Percentiles rank a stretch among this genome's conserved stretches.
Conservation (phyloP, 192 early-diverging fungal genomes). For the Coemansia furcata region DNA sequence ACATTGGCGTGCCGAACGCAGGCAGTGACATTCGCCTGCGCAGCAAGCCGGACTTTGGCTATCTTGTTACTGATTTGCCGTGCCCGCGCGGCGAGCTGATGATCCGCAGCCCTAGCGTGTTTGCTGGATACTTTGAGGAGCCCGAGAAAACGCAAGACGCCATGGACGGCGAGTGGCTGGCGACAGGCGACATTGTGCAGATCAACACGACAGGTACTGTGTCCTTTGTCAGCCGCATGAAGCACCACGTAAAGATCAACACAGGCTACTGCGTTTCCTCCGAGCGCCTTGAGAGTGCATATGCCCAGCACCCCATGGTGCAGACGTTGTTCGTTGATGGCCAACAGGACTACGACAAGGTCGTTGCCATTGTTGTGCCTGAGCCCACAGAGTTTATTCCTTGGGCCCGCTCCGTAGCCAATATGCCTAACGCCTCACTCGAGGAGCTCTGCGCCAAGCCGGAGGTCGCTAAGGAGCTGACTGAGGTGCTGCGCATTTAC, state of each 20-base stretch:
- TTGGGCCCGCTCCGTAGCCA: conserved; percentile 22
- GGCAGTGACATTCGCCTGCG: conserved; percentile 77
- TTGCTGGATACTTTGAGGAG: conserved; percentile 72
- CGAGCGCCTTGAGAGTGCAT: conserved; percentile 15
- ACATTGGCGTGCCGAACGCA: conserved; percentile 64
- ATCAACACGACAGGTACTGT: conserved; percentile 13
- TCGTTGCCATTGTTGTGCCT: conserved; percentile 80
- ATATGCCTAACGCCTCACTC: conserved; percentile 32
- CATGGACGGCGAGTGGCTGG: no score
- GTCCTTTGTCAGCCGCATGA: conserved; percentile 70
- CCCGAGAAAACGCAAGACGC: conserved; percentile 58
- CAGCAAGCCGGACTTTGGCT: conserved; percentile 71
- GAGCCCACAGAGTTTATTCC: conserved; percentile 45
- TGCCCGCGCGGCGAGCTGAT: no score
- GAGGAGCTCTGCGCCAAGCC: conserved; percentile 53
- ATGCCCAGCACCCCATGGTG: conserved; percentile 65
- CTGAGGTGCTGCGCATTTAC: conserved; percentile 35
- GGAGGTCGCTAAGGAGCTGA: conserved; percentile 36
- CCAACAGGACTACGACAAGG: conserved; percentile 38
- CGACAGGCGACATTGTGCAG: no score
- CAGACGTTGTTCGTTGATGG: conserved; percentile 86
- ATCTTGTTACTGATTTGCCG: no score
- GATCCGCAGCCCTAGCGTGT: no score
- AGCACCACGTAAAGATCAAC: conserved; percentile 74
- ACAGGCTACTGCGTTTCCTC: conserved; percentile 45